Base-by-base conservation (phyloP, 495 filamentous ascomycete species). In the Terfezia boudieri region DNA sequence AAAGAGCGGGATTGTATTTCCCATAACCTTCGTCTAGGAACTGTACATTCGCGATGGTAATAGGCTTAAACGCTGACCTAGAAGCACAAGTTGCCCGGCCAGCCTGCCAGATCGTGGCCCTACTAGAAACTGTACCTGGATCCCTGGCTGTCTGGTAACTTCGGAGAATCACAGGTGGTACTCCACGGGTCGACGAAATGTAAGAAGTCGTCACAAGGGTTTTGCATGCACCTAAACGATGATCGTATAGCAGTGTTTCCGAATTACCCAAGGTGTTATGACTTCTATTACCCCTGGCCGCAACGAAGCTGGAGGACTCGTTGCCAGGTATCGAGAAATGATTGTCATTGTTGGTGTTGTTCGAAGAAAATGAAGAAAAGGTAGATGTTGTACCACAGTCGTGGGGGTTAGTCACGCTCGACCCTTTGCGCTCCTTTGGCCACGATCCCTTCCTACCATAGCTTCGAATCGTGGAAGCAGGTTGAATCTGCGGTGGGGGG, bases 51-150 rank as follows among this genome's bases (percentile, higher is more conserved):
- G 88, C 92, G 53, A 99, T 86, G 60, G 83, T 82, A 36, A 99
- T 87, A 0, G 86, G 85, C 67, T 99, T 99, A 68, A 99, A 99
- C 4, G 90, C 90, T 49, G 95, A 73, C 0, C 81, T 85, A 10
- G 84, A 92, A 2, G 90, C 87, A 55, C 76, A 84, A 8, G 90
- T 99, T 36, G 90, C 90, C 49, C 92, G 78, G 8, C 92, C 90
- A 9, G 90, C 90, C 67, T 99, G 76, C 90, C 90, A 99, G 51
- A 99, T 84, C 17, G 76, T 89, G 64, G 87, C 94, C 60, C 89
- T 77, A 14, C 4, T 20, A 53, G 85, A 82, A 64, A 93, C 86
- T 1, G 86, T 80, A 6, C 86, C 75, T 1, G 86, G 81, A 66
- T 94, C 87, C 67, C 83, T 83, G 57, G 85, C 75, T 35, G 92